A percentile compares a stretch with the other conserved stretches of the same genome.
Conservation (phyloP, 257 asterid species). For the Jacaranda copaia region DNA sequence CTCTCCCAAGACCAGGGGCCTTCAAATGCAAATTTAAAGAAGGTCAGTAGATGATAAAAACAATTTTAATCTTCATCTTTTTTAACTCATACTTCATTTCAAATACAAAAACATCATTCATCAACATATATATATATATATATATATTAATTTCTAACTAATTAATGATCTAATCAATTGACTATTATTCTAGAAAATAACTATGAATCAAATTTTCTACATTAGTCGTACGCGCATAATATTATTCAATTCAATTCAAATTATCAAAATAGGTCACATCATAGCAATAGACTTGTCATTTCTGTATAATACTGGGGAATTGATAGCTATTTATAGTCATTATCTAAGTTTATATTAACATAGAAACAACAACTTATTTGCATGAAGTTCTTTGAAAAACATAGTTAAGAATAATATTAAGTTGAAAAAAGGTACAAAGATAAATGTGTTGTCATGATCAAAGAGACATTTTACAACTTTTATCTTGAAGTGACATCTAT, state of each 20-base stretch:
- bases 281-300: background rate
- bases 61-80: too few relatives aligned
- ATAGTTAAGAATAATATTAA: background rate
- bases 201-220: background rate
- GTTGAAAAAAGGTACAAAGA: too few relatives aligned
- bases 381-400: background rate
- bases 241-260: background rate
- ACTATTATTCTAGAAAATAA: background rate
- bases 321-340: too few relatives aligned
- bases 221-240: background rate
- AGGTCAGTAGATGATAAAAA: too few relatives aligned
- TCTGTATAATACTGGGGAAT: too few relatives aligned
- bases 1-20: too few relatives aligned
- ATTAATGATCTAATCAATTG: background rate
- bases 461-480: background rate
- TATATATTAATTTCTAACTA: background rate
- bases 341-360: background rate
- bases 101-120: constrained; percentile 1
- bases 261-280: background rate
- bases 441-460: background rate
- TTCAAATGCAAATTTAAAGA: too few relatives aligned
- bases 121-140: background rate
- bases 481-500: background rate
- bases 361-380: background rate
- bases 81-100: background rate